Evolutionary conservation across 2,329 filamentous ascomycete species (phyloP), one percentile per base, ranked within the genome.

Genomic region (Sphaerulina populicola): DNA sequence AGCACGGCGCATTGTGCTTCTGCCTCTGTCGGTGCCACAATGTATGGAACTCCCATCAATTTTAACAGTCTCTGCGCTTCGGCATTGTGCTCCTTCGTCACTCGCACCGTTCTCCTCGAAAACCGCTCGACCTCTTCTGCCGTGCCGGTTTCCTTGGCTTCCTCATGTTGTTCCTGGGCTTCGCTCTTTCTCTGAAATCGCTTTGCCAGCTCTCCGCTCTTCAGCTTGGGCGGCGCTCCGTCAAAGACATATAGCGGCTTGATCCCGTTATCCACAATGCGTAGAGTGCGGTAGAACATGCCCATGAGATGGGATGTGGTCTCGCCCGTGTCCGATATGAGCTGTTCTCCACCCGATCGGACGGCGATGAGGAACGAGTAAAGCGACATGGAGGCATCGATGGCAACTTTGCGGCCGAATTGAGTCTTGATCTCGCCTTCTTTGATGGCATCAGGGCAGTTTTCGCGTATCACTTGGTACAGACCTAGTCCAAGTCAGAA

Each of bases 361-460:
- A 98, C 93, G 44, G 93, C 93, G 68, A 98, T 93, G 55, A 98
- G 81, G 75, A 98, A 98, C 71, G 88, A 94, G 78, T 98, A 98
- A 65, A 98, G 90, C 72, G 88, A 94, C 93, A 98, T 98, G 43
- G 93, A 98, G 41, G 41, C 57, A 62, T 65, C 64, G 49, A 60
- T 57, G 57, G 57, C 65, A 55, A 98, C 91, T 73, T 98, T 98
- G 69, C 93, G 87, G 58, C 93, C 93, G 68, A 98, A 98, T 60
- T 98, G 93, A 63, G 91, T 91, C 74, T 98, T 98, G 77, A 98
- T 98, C 67, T 98, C 93, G 54, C 93, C 88, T 66, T 89, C 85
- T 72, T 96, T 97, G 77, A 96, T 81, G 31, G 93, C 86, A 72
- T 90, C 87, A n/a, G 93, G 93, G 59, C 89, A 87, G 74, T 97